phyloP scores from a whole-genome alignment of 1,284 basidiomycete species.

The Fomitopsis schrenkii region DNA sequence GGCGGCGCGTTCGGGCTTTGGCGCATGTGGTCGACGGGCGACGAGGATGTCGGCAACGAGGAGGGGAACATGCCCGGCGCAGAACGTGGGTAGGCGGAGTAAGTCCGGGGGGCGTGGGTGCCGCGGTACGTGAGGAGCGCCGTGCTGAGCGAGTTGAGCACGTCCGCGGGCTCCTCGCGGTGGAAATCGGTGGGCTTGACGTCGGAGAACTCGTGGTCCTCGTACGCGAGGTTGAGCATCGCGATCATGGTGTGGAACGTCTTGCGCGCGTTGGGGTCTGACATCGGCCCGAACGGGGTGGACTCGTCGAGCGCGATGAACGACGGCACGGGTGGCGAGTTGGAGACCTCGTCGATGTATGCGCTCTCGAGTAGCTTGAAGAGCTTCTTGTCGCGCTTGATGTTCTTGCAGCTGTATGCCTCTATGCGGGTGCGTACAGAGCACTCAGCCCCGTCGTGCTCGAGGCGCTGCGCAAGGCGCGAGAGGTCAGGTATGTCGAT shows the following conservation, averaged over 20 bases:
- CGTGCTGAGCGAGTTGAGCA: slow-evolving; percentile 78
- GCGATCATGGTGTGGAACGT: slow-evolving; percentile 93
- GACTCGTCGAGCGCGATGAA: slow-evolving; percentile 68
- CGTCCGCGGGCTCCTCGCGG: slow-evolving; percentile 74
- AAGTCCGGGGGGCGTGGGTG: slow-evolving; percentile 65
- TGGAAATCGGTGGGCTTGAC: slow-evolving; percentile 91
- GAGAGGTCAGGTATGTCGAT: slow-evolving; percentile 83
- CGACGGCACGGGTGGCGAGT: slow-evolving; percentile 67
- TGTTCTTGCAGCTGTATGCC: slow-evolving; percentile 97
- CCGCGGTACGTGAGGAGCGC: slow-evolving; percentile 71
- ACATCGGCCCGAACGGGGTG: slow-evolving; percentile 76
- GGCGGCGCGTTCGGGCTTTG: slow-evolving; percentile 62
- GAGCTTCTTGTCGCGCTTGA: slow-evolving; percentile 95
- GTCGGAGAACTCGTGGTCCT: slow-evolving; percentile 95
- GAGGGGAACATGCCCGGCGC: slow-evolving; percentile 72
- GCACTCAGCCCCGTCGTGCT: slow-evolving; percentile 85
- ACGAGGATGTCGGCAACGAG: slow-evolving; percentile 64
- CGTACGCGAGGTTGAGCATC: slow-evolving; percentile 95
- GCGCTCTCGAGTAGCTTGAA: slow-evolving; percentile 89
- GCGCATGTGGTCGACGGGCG: slow-evolving; percentile 53
- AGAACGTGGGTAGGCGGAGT: slow-evolving; percentile 76
- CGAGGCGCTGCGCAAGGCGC: slow-evolving; percentile 78
- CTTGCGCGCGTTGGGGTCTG: slow-evolving; percentile 77
- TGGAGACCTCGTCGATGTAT: slow-evolving; percentile 73
- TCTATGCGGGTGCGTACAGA: slow-evolving; percentile 92